These are phyloP conservation scores for Eucalyptus guilfoylei DNA, from an alignment of 345 rosid species.

Conservation along the genomic window DNA sequence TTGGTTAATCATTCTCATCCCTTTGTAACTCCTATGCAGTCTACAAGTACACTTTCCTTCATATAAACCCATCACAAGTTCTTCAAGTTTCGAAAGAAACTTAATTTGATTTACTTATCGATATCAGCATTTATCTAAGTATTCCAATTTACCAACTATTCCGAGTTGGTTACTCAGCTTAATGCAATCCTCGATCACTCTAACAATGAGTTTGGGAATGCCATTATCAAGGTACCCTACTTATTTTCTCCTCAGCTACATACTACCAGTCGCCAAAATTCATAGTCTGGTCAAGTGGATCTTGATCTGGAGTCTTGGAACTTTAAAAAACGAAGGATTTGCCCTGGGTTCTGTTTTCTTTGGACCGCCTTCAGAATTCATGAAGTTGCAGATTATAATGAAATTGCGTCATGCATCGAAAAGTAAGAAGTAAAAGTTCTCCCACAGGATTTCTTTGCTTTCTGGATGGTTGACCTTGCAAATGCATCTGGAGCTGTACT, in stretches of 20 bases:
- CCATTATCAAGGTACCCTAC: slow-evolving; percentile 55
- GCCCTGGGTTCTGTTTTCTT: neutral
- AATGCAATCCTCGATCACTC: slow-evolving; percentile 64
- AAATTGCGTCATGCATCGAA: neutral
- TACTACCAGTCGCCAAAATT: neutral
- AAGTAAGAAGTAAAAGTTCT: neutral
- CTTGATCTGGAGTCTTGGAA: neutral
- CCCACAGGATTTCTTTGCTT: neutral
- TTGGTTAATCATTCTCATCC: too few relatives aligned
- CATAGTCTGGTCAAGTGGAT: neutral
- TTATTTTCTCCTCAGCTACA: neutral
- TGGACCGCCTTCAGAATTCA: neutral
- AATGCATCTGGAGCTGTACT: neutral
- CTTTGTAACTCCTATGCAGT: too few relatives aligned
- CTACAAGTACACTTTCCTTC: too few relatives aligned
- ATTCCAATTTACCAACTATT: too few relatives aligned
- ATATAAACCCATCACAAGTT: too few relatives aligned
- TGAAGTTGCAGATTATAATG: neutral
- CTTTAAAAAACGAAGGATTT: neutral
- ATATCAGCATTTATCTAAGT: too few relatives aligned
- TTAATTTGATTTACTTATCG: too few relatives aligned
- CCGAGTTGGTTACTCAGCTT: slow-evolving; percentile 20
- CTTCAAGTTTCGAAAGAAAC: too few relatives aligned
- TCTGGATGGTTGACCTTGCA: neutral
- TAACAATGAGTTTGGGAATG: slow-evolving; percentile 49